These are phyloP conservation scores for Capsella rubella DNA, from an alignment of 441 rosid species.

Conservation along the genomic window DNA sequence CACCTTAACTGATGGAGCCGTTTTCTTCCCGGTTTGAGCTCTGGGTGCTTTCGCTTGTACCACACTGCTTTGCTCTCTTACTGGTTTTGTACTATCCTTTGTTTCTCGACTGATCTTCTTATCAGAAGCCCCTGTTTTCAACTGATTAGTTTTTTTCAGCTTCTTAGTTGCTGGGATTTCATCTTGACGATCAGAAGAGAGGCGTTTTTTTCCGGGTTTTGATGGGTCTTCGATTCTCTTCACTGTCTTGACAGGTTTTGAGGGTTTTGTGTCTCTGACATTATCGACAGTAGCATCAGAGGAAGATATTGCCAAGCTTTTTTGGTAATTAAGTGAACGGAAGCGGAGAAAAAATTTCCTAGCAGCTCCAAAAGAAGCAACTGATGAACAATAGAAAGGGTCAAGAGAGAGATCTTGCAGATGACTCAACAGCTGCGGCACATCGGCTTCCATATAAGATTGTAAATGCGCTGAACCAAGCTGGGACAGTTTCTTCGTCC, in stretches of 20 bases:
- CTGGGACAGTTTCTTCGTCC: slow-evolving; percentile 49
- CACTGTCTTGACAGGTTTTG: slow-evolving; percentile 55
- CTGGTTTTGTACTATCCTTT: slow-evolving; percentile 58
- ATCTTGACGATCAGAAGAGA: slow-evolving; percentile 81
- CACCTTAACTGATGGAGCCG: slow-evolving; percentile 54
- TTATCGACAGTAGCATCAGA: slow-evolving; percentile 48
- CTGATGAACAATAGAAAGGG: slow-evolving; percentile 64
- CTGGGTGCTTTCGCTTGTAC: slow-evolving; percentile 50
- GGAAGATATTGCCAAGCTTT: slow-evolving; percentile 68
- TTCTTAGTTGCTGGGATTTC: slow-evolving; percentile 79
- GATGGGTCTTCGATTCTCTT: slow-evolving; percentile 63
- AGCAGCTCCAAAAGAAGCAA: slow-evolving; percentile 53
- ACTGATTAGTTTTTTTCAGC: slow-evolving; percentile 59
- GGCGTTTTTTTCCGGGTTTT: slow-evolving; percentile 75
- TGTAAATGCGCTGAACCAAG: slow-evolving; percentile 51
- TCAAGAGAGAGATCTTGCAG: slow-evolving; percentile 77
- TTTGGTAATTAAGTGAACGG: slow-evolving; percentile 75
- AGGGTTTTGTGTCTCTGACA: slow-evolving; percentile 47
- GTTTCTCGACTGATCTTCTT: slow-evolving; percentile 68
- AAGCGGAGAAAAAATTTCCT: slow-evolving; percentile 69
- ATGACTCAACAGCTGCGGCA: slow-evolving; percentile 64
- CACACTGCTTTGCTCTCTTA: slow-evolving; percentile 50
- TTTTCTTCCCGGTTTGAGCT: slow-evolving; percentile 55
- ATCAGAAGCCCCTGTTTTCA: slow-evolving; percentile 67
- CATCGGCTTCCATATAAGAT: slow-evolving; percentile 48